Evolutionary conservation across 202 grass and related monocot genomes (phyloP), one percentile per base, ranked within the genome.

Genomic region (Eragrostis tef): DNA sequence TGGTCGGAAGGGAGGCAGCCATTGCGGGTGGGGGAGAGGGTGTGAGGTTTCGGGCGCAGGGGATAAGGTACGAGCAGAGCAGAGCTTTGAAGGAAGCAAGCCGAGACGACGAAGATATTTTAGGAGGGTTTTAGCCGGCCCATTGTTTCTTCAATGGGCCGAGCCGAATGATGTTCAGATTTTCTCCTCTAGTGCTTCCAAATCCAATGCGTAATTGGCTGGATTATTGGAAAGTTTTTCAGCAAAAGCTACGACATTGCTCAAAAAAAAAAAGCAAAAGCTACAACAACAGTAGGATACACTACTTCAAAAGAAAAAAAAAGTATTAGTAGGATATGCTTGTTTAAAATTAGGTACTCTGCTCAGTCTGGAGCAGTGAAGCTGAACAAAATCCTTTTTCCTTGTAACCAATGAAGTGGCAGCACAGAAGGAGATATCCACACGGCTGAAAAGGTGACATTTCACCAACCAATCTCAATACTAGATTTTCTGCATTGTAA

Each of bases 1-100:
- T 29, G 53, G 86, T 46, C 3, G 81, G 86, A 63, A 88, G 70
- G 22, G 81, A 70, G 64, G 64, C 48, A 7, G 87, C 87, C 87
- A 88, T 88, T 1, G 65, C 59, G 16, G 57, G 67, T 14, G 4
- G 17, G 59, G 9, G 42, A 21, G 42, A 50, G 73, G 15, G 27
- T 52, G 67, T 15, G 80, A 24, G 86, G 72, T 64, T 83, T 70
- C 68, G 47, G 70, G 64, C 51, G 41, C 47, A 48, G 71, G 67
- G 77, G 83, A 91, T 87, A 86, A 71, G 44, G 77, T 54, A 66
- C 39, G 56, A 34, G 9, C 31, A 29, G 14, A 56, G 19, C 63
- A 3, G 66, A 42, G 79, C 9, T 70, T 64, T 47, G 9, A 73
- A 54, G 24, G 12, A 26, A 26, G 54, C 19, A 20, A 58, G 0